Percentiles rank a stretch among this genome's conserved stretches.
Evolutionary conservation across 1,139 yeast species (phyloP).

Genomic region (Hemisphaericaspora subhashii): DNA sequence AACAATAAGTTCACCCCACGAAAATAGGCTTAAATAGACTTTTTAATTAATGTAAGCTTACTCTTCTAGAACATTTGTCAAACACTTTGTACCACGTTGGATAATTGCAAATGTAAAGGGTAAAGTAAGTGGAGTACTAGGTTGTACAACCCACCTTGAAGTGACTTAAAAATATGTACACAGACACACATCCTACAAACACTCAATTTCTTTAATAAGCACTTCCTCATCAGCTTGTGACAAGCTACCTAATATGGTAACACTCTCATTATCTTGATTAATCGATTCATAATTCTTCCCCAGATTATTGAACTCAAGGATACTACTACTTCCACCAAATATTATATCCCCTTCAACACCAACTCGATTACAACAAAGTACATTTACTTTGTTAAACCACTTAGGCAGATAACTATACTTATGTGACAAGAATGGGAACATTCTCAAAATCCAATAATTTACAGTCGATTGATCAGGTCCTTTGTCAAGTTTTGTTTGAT

Average conservation of each 20-base stretch:
- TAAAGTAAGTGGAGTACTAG: too few species aligned
- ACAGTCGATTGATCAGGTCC: constrained; percentile 30
- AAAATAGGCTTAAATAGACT: too few species aligned
- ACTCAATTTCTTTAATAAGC: constrained; percentile 54
- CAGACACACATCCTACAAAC: background rate
- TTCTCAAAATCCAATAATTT: constrained; percentile 70
- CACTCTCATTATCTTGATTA: constrained; percentile 46
- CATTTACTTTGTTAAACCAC: constrained; percentile 26
- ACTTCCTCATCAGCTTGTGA: constrained; percentile 67
- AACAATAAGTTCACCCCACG: too few species aligned
- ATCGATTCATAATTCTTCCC: constrained; percentile 19
- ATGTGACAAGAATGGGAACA: constrained; percentile 61
- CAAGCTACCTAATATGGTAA: constrained; percentile 52
- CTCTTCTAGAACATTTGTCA: too few species aligned
- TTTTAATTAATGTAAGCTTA: too few species aligned
- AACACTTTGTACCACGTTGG: too few species aligned
- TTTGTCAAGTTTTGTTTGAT: constrained; percentile 2
- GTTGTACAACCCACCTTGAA: too few species aligned
- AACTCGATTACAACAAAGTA: constrained; percentile 64
- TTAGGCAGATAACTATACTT: constrained; percentile 28
- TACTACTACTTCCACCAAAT: constrained; percentile 72
- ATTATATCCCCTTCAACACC: constrained; percentile 72
- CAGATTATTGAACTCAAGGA: constrained; percentile 50
- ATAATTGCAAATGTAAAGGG: too few species aligned
- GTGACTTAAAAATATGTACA: background rate